Base-by-base conservation (phyloP, 441 rosid genomes). In the Corymbia calophylla region DNA sequence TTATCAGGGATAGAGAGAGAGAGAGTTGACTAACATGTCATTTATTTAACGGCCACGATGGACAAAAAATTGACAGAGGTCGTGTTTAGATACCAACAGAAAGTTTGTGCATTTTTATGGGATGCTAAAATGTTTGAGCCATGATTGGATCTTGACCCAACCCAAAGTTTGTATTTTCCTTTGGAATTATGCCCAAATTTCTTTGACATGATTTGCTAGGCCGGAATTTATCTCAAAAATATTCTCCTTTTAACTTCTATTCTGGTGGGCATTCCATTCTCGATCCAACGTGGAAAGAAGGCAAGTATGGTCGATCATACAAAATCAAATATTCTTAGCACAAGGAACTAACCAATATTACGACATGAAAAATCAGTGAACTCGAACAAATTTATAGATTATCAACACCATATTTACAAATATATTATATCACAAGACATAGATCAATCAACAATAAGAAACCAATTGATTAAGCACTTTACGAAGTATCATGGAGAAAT, bases 61-160 rank as follows among this genome's bases (percentile, higher is more conserved):
- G 16, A 27, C 16, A 7, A 62, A 29, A 62, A 29, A 8, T 66
- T 1, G 39, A 66, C 0, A 4, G 1, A 17, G 39, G 44, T 68
- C 25, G 2, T 5, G 12, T 31, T 70, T 18, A 13, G 80, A 3
- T 7, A 70, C 6, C 27, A 0, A 32, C 15, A 18, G 5, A 32
- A 32, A 32, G 14, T 32, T 70, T 9, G 27, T 32, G 47, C 48
- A 32, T 32, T 35, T 70, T 70, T 70, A 35, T 1, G 21, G 35
- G 81, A 70, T 0, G 0, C 25, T 32, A 9, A 2, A 9, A 35
- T 70, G 47, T 18, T 39, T 32, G 44, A 9, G 25, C 11, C 48
- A 2, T 0, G 0, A 32, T 70, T 18, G 81, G 27, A 18, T 70
- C 27, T 2, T 0, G 1, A 35, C 44, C 2, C 6, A 47, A 70